A percentile compares a stretch with the other conserved stretches of the same genome.
These are phyloP conservation scores for Nitzschia inconspicua DNA, from an alignment of 108 stramenopile genomes.

Conservation along the genomic window DNA sequence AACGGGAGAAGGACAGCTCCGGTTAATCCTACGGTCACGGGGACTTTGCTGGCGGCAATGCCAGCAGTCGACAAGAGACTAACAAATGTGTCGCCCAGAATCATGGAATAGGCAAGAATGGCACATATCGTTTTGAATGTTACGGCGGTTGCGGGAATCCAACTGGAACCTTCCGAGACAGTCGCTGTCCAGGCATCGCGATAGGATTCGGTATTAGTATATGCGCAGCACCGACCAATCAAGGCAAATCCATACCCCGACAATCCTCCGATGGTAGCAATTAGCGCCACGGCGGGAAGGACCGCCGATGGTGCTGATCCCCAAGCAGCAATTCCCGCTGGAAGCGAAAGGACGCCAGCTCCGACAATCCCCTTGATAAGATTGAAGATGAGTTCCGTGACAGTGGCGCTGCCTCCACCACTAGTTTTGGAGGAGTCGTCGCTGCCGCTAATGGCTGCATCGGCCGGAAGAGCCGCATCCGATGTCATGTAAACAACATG, in stretches of 20 bases:
- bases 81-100: conserved; percentile 91
- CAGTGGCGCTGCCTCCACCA: conserved; percentile 56
- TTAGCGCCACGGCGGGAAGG: conserved; percentile 75
- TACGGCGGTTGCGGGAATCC: conserved; percentile 83
- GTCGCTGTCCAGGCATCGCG: conserved; percentile 90
- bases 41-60: conserved; percentile 57
- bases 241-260: conserved; percentile 91
- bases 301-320: conserved; percentile 83
- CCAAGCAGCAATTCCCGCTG: conserved; percentile 93
- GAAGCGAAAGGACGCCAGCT: conserved; percentile 89
- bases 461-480: conserved; percentile 6
- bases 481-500: conserved; percentile 14
- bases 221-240: conserved; percentile 82
- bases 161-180: conserved; percentile 60
- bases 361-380: conserved; percentile 85
- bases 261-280: conserved; percentile 75
- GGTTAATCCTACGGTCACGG: conserved; percentile 66
- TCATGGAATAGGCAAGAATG: conserved; percentile 91
- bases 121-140: conserved; percentile 87
- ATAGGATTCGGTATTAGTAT: conserved; percentile 83
- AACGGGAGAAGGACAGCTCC: conserved; percentile 86
- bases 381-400: conserved; percentile 48
- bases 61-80: conserved; percentile 70
- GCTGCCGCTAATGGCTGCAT: conserved; percentile 6
- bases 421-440: conserved; percentile 44